phyloP scores from a whole-genome alignment of 805 yeast species.

The Lachancea nothofagi region DNA sequence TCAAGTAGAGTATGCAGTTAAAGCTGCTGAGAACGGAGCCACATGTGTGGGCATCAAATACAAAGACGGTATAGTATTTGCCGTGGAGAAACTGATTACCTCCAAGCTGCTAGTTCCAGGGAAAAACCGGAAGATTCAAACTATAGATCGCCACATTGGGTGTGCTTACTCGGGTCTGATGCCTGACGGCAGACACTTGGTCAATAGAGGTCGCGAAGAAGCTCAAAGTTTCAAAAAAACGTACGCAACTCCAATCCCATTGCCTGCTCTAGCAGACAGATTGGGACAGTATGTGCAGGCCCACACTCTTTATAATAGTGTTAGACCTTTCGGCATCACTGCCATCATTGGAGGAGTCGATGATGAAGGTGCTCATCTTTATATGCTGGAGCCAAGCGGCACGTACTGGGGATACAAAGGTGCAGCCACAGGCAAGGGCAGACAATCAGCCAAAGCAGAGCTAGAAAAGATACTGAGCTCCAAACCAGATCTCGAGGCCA shows the following conservation, averaged over 20 bases:
- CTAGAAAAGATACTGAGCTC: conserved; percentile 65
- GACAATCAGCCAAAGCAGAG: conserved; percentile 97
- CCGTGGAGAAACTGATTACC: conserved; percentile 86
- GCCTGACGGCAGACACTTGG: conserved; percentile 96
- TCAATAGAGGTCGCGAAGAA: conserved; percentile 88
- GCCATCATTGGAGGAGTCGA: conserved; percentile 93
- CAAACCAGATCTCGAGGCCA: conserved; percentile 46
- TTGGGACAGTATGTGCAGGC: conserved; percentile 91
- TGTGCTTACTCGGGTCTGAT: conserved; percentile 91
- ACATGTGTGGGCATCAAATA: conserved; percentile 91
- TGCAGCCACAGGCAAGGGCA: conserved; percentile 97
- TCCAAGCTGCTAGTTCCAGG: conserved; percentile 87
- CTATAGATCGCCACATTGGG: conserved; percentile 90
- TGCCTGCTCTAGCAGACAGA: conserved; percentile 79
- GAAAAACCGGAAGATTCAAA: conserved; percentile 84
- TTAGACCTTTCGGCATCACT: conserved; percentile 94
- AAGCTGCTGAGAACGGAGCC: conserved; percentile 97
- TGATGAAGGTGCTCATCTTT: conserved; percentile 82
- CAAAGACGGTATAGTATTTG: conserved; percentile 92
- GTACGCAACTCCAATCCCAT: conserved; percentile 71
- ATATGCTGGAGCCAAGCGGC: conserved; percentile 97
- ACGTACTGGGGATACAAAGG: conserved; percentile 96
- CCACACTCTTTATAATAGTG: conserved; percentile 91
- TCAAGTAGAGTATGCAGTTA: conserved; percentile 96
- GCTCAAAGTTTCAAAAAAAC: conserved; percentile 69